These are phyloP conservation scores for Rhodotorula taiwanensis DNA, from an alignment of 768 basidiomycete species.

Conservation along the genomic window DNA sequence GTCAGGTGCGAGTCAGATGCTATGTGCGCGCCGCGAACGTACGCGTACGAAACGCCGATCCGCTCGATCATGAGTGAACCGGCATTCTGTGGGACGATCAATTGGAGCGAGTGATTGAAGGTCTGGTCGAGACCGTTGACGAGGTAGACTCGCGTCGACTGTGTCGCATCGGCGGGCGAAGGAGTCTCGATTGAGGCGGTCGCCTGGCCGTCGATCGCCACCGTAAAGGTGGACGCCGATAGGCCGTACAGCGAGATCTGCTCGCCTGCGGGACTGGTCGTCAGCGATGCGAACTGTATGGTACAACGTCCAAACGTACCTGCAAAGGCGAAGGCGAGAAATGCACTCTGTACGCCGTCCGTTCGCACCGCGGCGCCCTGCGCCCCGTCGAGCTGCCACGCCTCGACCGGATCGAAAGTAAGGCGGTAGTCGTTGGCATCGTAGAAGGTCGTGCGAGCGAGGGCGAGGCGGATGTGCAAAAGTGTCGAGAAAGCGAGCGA, in stretches of 20 bases:
- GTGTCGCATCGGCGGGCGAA: neutral
- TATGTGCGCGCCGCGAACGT: neutral
- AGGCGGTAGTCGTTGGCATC: neutral
- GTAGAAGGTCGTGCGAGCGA: neutral
- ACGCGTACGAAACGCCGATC: constrained; percentile 15
- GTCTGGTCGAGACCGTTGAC: constrained; percentile 1
- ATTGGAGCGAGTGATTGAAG: neutral
- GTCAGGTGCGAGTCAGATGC: neutral
- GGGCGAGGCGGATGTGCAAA: neutral
- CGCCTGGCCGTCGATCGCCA: neutral
- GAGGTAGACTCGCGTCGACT: neutral
- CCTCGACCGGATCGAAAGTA: neutral
- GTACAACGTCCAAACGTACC: neutral
- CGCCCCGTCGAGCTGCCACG: neutral
- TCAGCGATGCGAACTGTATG: neutral
- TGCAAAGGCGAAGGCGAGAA: neutral
- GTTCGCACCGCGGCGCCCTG: neutral
- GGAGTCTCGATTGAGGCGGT: no score
- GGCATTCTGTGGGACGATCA: neutral
- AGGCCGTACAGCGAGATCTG: constrained; percentile 17
- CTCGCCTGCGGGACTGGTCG: constrained; percentile 3
- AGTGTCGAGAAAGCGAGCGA: neutral
- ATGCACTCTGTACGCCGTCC: neutral
- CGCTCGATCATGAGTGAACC: neutral
- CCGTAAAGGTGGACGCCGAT: neutral